phyloP scores from a whole-genome alignment of 495 filamentous ascomycete species.

The Penicillium chermesinum region DNA sequence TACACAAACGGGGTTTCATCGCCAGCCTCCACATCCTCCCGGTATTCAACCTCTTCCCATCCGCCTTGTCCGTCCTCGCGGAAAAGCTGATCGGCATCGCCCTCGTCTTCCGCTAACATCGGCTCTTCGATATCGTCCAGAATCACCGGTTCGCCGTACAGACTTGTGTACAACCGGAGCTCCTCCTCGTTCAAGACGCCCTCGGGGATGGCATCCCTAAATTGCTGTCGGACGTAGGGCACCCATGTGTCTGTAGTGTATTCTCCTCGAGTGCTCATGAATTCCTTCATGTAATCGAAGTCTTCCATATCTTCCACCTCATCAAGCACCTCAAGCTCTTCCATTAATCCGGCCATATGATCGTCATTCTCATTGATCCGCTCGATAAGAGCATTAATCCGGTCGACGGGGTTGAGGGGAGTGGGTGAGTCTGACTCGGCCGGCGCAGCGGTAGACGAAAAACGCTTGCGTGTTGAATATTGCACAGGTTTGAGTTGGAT shows the following conservation, averaged over 20 bases:
- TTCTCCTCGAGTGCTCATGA: conserved; percentile 26
- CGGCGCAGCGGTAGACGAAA: conserved; percentile 24
- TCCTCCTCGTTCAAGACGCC: conserved; percentile 65
- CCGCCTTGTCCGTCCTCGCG: conserved; percentile 55
- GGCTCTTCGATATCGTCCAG: conserved; percentile 28
- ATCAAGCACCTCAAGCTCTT: conserved; percentile 24
- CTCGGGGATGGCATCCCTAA: conserved; percentile 74
- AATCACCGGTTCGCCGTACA: conserved; percentile 68
- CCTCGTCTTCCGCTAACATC: conserved; percentile 27
- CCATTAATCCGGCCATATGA: conserved; percentile 30
- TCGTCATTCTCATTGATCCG: conserved; percentile 34
- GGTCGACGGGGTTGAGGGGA: conserved; percentile 16
- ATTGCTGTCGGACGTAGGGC: conserved; percentile 62
- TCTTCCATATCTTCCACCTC: conserved; percentile 20
- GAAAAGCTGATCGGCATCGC: conserved; percentile 39
- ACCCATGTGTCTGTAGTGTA: conserved; percentile 58
- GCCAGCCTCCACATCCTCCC: conserved; percentile 20
- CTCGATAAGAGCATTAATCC: conserved; percentile 36
- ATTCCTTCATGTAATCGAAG: conserved; percentile 15
- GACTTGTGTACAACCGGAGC: conserved; percentile 66
- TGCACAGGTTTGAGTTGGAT: not conserved
- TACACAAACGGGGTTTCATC: conserved; percentile 31
- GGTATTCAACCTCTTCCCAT: conserved; percentile 55
- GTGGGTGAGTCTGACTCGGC: conserved; percentile 12
- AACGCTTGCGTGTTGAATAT: conserved; percentile 13